Base-by-base conservation (phyloP, 129 eudicot genomes). In the Scalesia atractyloides region DNA sequence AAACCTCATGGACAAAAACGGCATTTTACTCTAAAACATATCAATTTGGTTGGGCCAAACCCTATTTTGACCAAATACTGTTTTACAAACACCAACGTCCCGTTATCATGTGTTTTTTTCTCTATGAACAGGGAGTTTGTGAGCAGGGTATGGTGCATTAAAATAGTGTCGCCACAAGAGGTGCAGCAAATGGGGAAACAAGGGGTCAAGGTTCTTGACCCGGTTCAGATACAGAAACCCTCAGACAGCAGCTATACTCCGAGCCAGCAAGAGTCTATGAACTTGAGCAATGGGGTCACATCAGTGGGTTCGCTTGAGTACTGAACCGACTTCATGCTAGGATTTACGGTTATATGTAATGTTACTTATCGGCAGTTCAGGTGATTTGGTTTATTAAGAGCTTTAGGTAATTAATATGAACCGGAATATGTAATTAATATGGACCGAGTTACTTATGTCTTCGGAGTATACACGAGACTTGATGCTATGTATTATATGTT, bases 141-240 rank as follows among this genome's bases (percentile, higher is more conserved):
- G 57, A 92, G 81, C 82, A 85, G 81, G 26, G 98, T 89, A 7
- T 89, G 86, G 88, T 87, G 85, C 72, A 92, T 92, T 70, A 92
- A 87, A 89, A 82, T 92, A 64, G 89, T 92, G 15, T 89, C 96
- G 41, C 95, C 98, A 0, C 88, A 79, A 10, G 98, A 92, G 81
- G 90, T 92, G 87, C 96, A 89, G 57, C 88, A 92, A 72, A 87
- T 89, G 98, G 88, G 92, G 4, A 87, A 89, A 85, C 86, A 80
- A 49, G 98, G 96, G 3, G 82, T 81, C 16, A 82, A 89, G 76
- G 88, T 87, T 82, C 87, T 84, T 13, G 77, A 85, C 67, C 76
- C 89, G 3, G 89, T 70, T 80, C 82, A 81, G 24, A 59, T 79
- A 26, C 84, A 77, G 41, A 83, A 79, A 82, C 78, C 78, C 58